Evolutionary conservation across 2,329 filamentous ascomycete genomes (phyloP), one percentile per base, ranked within the genome.

Genomic region (Erysiphe neolycopersici): DNA sequence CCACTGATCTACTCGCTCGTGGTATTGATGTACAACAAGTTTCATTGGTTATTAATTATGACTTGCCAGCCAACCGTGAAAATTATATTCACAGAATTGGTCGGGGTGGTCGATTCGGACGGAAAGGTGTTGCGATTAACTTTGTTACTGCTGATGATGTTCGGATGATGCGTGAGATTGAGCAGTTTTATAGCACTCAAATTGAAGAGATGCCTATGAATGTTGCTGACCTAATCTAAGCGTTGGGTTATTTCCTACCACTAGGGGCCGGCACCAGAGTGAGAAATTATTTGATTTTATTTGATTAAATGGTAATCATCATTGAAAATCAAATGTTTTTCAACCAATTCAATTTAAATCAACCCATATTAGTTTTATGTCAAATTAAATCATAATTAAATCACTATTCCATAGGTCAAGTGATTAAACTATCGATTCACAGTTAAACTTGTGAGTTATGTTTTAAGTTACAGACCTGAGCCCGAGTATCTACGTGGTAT

Each of bases 181-280:
- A 98, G 66, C 83, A 94, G 69, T 98, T 95, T 75, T 98, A 98
- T 79, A 93, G 83, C 75, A 98, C 89, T 64, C 89, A 98, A 71
- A 95, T 98, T 55, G 89, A 98, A 69, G 89, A 98, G 75, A 98
- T 98, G 89, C 89, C 89, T 60, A 95, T 98, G 89, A 79, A 79
- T 64, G 75, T 79, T 56, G 75, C 75, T 55, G 75, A 79, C 57
- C 73, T 79, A 55, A 79, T 79, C 63, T 79, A 76, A 73, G 32
- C n/a, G 32, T 14, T 33, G n/a, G n/a, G 9, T 33, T 14, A 33
- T 6, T n/a, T 33, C n/a, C 32, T 33, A n/a, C 32, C n/a, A 33
- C n/a, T 26, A 26, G 22, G 22, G 22, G 22, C 22, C 22, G 22
- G 22, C 6, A 26, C 22, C 22, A 26, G 22, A 26, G 22, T 26